Conservation (phyloP, 2,329 filamentous ascomycete species). For the Cytospora paraplurivora region DNA sequence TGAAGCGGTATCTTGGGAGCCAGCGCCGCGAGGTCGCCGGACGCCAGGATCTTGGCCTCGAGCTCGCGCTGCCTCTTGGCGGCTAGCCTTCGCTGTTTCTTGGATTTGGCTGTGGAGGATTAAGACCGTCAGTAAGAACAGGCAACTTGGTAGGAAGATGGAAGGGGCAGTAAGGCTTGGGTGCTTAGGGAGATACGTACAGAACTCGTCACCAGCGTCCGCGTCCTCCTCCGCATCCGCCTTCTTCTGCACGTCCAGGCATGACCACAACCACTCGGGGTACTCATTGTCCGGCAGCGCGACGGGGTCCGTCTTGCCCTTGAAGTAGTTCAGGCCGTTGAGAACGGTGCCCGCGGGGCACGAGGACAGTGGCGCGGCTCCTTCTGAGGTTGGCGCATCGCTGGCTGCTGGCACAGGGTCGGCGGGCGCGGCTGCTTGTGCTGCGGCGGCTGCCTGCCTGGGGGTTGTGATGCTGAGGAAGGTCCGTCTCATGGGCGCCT, state of each 20-base stretch:
- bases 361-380: constrained; percentile 43
- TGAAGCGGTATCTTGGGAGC: constrained; percentile 72
- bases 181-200: constrained; percentile 54
- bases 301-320: constrained; percentile 71
- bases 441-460: constrained; percentile 36
- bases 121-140: background rate
- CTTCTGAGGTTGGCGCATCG: constrained; percentile 33
- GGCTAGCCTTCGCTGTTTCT: constrained; percentile 74
- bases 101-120: constrained; percentile 69
- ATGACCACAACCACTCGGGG: constrained; percentile 77
- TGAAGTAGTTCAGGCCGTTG: constrained; percentile 75
- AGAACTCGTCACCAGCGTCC: constrained; percentile 73
- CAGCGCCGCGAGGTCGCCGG: constrained; percentile 66
- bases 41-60: constrained; percentile 62
- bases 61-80: constrained; percentile 61
- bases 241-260: constrained; percentile 65
- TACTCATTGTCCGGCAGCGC: constrained; percentile 76
- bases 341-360: constrained; percentile 71
- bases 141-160: background rate
- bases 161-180: constrained; percentile 3
- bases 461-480: constrained; percentile 44
- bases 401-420: constrained; percentile 31
- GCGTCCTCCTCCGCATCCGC: constrained; percentile 50
- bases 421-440: constrained; percentile 29
- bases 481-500: constrained; percentile 36